These are phyloP conservation scores for Paramecium primaurelia DNA, from an alignment of 73 alveolate species.

Conservation along the genomic window DNA sequence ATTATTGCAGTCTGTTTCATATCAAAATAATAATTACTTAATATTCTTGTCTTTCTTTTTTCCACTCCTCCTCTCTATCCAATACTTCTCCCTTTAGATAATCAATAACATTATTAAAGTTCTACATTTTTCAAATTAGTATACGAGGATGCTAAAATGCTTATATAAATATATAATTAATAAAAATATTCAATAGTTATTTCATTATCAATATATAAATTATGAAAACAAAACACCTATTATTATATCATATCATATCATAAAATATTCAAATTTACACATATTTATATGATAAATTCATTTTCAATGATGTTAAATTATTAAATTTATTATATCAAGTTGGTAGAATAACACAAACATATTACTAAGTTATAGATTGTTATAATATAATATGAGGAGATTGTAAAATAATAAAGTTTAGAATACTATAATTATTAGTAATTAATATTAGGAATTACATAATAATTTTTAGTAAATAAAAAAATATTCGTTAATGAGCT, in stretches of 20 bases:
- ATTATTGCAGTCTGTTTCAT: not conserved
- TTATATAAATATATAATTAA: not conserved
- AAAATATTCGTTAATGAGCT: conserved; percentile 46
- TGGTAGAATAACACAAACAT: not conserved
- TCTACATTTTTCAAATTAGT: not conserved
- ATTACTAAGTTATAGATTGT: not conserved
- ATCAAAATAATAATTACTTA: not conserved
- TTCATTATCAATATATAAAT: not conserved
- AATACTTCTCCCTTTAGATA: conserved; percentile 12
- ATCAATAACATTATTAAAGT: conserved; percentile 27
- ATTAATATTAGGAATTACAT: not conserved
- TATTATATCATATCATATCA: not conserved
- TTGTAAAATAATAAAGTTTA: not conserved
- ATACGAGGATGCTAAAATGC: not conserved
- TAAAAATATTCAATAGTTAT: not conserved
- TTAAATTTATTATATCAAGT: not conserved
- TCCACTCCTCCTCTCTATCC: conserved; percentile 42
- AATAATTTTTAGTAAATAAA: not conserved
- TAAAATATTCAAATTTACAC: not conserved
- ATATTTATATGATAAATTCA: not conserved
- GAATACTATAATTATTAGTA: not conserved
- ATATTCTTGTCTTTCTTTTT: conserved; percentile 11
- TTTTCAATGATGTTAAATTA: not conserved
- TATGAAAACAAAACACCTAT: not conserved
- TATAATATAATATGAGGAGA: not conserved